Conservation (phyloP, 2,329 filamentous ascomycete genomes). For the Colletotrichum chlorophyti region DNA sequence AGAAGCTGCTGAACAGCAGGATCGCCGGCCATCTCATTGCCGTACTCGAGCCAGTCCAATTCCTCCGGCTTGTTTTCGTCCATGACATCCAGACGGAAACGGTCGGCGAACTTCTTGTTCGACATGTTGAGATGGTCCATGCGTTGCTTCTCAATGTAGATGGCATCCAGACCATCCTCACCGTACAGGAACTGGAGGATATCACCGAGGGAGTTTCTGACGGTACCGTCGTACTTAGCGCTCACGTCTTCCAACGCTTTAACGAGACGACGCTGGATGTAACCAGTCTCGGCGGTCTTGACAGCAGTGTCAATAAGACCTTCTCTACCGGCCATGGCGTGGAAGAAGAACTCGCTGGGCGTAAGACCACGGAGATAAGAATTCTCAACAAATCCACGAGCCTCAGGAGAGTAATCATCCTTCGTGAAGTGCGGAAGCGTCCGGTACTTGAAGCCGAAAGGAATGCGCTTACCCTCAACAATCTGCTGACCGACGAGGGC, state of each 20-base stretch:
- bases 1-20: slow-evolving; percentile 85
- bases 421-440: slow-evolving; percentile 98
- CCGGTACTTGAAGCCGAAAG: slow-evolving; percentile 98
- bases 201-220: slow-evolving; percentile 95
- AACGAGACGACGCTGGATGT: slow-evolving; percentile 97
- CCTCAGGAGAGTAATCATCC: slow-evolving; percentile 97
- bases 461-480: slow-evolving; percentile 98
- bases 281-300: slow-evolving; percentile 98
- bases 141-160: slow-evolving; percentile 90
- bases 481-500: slow-evolving; percentile 97
- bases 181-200: slow-evolving; percentile 98
- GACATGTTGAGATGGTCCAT: slow-evolving; percentile 87
- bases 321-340: slow-evolving; percentile 99
- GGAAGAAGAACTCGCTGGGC: slow-evolving; percentile 98
- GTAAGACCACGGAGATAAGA: slow-evolving; percentile 96
- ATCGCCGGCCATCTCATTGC: slow-evolving; percentile 85
- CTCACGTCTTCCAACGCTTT: slow-evolving; percentile 98
- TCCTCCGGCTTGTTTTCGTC: slow-evolving; percentile 61
- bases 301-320: slow-evolving; percentile 99
- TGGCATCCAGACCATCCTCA: slow-evolving; percentile 94
- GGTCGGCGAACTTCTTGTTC: slow-evolving; percentile 76
- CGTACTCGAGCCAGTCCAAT: slow-evolving; percentile 81
- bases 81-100: slow-evolving; percentile 89
- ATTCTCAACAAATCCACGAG: slow-evolving; percentile 97
- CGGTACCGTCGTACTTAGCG: slow-evolving; percentile 96